These are phyloP conservation scores for Pilobolus umbonatus DNA, from an alignment of 192 early-diverging fungal species.

Conservation along the genomic window DNA sequence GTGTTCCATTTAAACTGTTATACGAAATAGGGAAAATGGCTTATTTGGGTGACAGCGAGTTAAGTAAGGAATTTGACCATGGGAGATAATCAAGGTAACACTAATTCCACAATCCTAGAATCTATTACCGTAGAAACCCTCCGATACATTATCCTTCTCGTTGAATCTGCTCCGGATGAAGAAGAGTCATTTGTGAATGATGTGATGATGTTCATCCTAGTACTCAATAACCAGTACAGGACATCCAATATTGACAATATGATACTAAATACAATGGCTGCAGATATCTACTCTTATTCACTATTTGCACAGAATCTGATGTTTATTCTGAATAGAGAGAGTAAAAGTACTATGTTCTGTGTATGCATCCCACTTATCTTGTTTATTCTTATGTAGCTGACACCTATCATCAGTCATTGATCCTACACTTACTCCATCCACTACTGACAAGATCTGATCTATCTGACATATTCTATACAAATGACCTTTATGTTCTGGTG, in stretches of 20 bases:
- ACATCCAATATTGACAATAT: background rate
- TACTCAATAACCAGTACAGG: background rate
- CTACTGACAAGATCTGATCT: slow-evolving; percentile 62
- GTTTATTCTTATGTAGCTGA: slow-evolving; percentile 39
- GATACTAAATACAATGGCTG: background rate
- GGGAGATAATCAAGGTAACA: background rate
- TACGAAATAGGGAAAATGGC: background rate
- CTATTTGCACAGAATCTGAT: slow-evolving; percentile 82
- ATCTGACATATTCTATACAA: slow-evolving; percentile 78
- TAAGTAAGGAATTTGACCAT: background rate
- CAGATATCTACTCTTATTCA: slow-evolving; percentile 10
- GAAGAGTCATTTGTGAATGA: background rate
- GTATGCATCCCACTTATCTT: background rate
- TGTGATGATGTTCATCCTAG: background rate
- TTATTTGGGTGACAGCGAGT: background rate
- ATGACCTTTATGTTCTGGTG: slow-evolving; percentile 81
- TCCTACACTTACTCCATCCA: slow-evolving; percentile 66
- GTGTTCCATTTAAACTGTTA: background rate
- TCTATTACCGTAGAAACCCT: background rate
- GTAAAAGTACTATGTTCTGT: slow-evolving; percentile 30
- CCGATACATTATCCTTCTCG: background rate
- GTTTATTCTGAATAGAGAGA: slow-evolving; percentile 82
- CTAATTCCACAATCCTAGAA: background rate
- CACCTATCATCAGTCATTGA: slow-evolving; percentile 42
- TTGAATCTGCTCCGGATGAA: background rate